Evolutionary conservation across 2,329 filamentous ascomycete genomes (phyloP).

Genomic region (Botrytis medusae): DNA sequence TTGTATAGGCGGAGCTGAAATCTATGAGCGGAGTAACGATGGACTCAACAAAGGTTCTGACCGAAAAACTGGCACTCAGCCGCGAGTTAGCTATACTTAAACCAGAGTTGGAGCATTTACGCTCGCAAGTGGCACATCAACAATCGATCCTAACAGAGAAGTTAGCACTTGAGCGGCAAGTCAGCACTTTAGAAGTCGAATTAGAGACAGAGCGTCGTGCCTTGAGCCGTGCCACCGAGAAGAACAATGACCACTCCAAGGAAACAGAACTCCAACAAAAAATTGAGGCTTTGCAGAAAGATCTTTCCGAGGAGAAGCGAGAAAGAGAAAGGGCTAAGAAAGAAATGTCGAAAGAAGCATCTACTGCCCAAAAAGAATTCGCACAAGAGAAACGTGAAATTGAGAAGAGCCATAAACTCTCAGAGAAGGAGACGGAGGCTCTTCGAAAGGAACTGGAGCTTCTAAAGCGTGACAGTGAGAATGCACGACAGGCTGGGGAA

Average conservation of each 20-base stretch:
- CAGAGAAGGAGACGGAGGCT: slow-evolving; percentile 36
- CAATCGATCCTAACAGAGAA: slow-evolving; percentile 76
- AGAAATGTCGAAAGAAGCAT: slow-evolving; percentile 42
- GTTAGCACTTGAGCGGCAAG: slow-evolving; percentile 72
- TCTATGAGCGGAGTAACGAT: slow-evolving; percentile 65
- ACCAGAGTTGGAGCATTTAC: slow-evolving; percentile 62
- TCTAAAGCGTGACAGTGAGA: slow-evolving; percentile 44
- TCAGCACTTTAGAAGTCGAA: slow-evolving; percentile 75
- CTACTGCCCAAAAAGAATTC: slow-evolving; percentile 42
- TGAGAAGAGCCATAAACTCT: slow-evolving; percentile 29
- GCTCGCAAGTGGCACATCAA: slow-evolving; percentile 57
- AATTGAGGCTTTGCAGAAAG: slow-evolving; percentile 43
- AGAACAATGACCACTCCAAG: slow-evolving; percentile 45
- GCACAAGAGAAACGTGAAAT: slow-evolving; percentile 38
- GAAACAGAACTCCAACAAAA: slow-evolving; percentile 44
- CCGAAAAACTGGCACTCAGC: slow-evolving; percentile 61
- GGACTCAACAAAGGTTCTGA: slow-evolving; percentile 68
- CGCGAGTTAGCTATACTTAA: slow-evolving; percentile 59
- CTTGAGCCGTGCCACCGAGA: slow-evolving; percentile 54
- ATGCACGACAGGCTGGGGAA: slow-evolving; percentile 41
- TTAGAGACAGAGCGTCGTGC: slow-evolving; percentile 79
- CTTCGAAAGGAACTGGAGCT: slow-evolving; percentile 38
- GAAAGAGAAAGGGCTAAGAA: slow-evolving; percentile 34
- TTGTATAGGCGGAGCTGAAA: slow-evolving; percentile 65
- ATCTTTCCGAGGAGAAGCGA: slow-evolving; percentile 40